Evolutionary conservation across 2,329 filamentous ascomycete species (phyloP), one percentile per base, ranked within the genome.

Genomic region (Chlorencoelia australis): DNA sequence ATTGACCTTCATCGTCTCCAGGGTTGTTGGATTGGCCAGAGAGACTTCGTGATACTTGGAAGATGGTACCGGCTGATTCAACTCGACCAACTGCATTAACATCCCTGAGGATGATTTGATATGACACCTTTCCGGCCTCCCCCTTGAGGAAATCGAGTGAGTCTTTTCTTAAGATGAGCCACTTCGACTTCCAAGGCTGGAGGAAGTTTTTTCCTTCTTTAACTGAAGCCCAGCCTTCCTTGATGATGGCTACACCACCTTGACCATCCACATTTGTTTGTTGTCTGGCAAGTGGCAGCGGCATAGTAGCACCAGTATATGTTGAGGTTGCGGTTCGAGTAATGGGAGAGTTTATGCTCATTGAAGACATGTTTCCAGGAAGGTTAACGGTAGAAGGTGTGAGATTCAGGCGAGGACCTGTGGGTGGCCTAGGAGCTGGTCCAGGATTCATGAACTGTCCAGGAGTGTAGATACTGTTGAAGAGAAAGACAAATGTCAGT

Each of bases 371-470:
- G 62, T 79, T 88, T 45, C 79, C 81, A 11, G 81, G 76, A 15
- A 84, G 68, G 57, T 79, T 84, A 51, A 67, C 64, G 44, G 76
- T 73, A 57, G 75, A 82, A 43, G 80, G 87, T 27, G 82, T 86
- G 42, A 93, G 71, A 52, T 79, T 79, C 49, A 94, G 75, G 55
- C 84, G 80, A 43, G 87, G 84, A 53, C 84, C 84, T 42, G 73
- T 79, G 14, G 89, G 91, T 43, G 91, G 89, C 53, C 83, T 81
- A 48, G 91, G 91, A 49, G 91, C 89, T 51, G 91, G 89, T 47
- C 91, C 87, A 44, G 91, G 87, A 62, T 96, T 96, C 83, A 96
- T 93, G 66, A 96, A 96, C 60, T 78, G 74, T 52, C 69, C 73
- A 47, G 67, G 65, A 27, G 71, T 63, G 55, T 77, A 79, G 51